A percentile compares a stretch with the other conserved stretches of the same genome.
These are phyloP conservation scores for Oryza meyeriana DNA, from an alignment of 176 grass and related monocot genomes.

Conservation along the genomic window DNA sequence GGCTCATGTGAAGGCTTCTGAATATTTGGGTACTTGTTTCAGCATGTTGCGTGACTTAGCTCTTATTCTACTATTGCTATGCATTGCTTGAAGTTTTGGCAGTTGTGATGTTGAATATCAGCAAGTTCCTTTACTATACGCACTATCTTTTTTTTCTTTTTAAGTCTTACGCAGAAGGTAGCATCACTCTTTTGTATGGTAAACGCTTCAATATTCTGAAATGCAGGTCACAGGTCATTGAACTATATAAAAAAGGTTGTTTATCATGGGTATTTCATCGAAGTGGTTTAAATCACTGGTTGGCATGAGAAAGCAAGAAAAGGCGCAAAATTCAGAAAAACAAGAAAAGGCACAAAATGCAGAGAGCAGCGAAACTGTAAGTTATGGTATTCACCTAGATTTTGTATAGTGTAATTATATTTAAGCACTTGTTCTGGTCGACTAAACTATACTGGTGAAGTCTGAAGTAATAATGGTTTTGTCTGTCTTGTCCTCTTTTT, in stretches of 20 bases:
- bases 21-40: not conserved
- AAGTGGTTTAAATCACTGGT: constrained; percentile 95
- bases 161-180: constrained; percentile 4
- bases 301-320: constrained; percentile 73
- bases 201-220: constrained; percentile 7
- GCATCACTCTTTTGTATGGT: not conserved
- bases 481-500: not conserved
- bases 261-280: constrained; percentile 69
- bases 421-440: not conserved
- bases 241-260: constrained; percentile 14
- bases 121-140: not conserved
- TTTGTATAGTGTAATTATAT: not conserved
- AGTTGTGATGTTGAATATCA: constrained; percentile 14
- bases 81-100: constrained; percentile 21
- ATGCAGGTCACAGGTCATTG: constrained; percentile 31
- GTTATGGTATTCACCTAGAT: constrained; percentile 25
- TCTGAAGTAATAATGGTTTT: constrained; percentile 11
- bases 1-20: not conserved
- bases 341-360: constrained; percentile 51
- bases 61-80: not conserved
- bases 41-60: constrained; percentile 8
- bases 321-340: constrained; percentile 46
- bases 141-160: not conserved
- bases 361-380: constrained; percentile 66
- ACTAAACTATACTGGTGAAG: not conserved